A percentile compares a stretch with the other conserved stretches of the same genome.
phyloP scores from a whole-genome alignment of 2,329 filamentous ascomycete species.

The Trichoderma koningiopsis region DNA sequence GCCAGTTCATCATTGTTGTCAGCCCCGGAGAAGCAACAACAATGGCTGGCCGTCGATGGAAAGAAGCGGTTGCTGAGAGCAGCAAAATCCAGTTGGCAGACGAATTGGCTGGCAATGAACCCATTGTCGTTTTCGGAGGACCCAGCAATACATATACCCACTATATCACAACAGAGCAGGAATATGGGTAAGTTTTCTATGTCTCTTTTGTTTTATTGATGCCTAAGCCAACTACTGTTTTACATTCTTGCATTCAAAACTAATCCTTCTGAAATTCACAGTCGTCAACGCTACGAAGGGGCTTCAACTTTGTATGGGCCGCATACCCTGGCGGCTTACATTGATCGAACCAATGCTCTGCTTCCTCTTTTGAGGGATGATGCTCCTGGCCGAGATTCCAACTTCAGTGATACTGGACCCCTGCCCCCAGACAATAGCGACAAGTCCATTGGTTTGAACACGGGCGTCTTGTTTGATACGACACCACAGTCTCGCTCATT shows the following conservation, averaged over 20 bases:
- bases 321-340: constrained; percentile 81
- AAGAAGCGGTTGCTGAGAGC: constrained; percentile 63
- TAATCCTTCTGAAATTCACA: constrained; percentile 40
- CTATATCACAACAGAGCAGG: constrained; percentile 73
- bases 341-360: constrained; percentile 73
- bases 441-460: constrained; percentile 74
- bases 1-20: constrained; percentile 82
- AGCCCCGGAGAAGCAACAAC: constrained; percentile 86
- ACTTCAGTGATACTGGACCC: constrained; percentile 49
- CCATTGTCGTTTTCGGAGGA: constrained; percentile 77
- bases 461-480: constrained; percentile 73
- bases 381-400: constrained; percentile 35
- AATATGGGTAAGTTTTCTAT: constrained; percentile 46
- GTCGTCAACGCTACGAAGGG: constrained; percentile 84
- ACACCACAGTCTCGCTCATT: constrained; percentile 66
- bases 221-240: too few species aligned
- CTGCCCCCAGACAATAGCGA: constrained; percentile 78
- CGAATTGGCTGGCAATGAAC: constrained; percentile 48
- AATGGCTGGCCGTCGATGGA: constrained; percentile 89
- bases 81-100: constrained; percentile 47
- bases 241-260: neutral
- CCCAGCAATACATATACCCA: constrained; percentile 88
- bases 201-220: too few species aligned
- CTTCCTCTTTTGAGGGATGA: constrained; percentile 65
- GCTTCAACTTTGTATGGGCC: constrained; percentile 85